A percentile compares a stretch with the other conserved stretches of the same genome.
Conservation (phyloP, 2,329 filamentous ascomycete genomes). For the Colletotrichum sp. region DNA sequence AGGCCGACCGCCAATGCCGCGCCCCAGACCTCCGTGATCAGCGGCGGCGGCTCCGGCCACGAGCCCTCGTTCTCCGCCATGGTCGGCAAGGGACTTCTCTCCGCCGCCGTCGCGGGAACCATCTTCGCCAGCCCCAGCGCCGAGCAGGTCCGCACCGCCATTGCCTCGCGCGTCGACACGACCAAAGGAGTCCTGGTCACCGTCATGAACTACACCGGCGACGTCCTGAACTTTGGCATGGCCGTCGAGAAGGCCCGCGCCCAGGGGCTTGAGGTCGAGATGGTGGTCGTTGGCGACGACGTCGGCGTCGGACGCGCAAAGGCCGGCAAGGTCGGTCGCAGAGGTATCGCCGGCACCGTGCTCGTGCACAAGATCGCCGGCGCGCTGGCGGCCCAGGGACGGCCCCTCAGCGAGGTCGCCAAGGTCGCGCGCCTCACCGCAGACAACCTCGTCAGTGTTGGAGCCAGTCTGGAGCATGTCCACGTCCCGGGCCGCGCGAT, state of each 20-base stretch:
- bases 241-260: slow-evolving; percentile 91
- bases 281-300: slow-evolving; percentile 92
- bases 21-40: slow-evolving; percentile 77
- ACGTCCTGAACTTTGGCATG: slow-evolving; percentile 92
- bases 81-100: slow-evolving; percentile 76
- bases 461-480: slow-evolving; percentile 87
- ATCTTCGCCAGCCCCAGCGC: slow-evolving; percentile 79
- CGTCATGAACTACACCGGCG: slow-evolving; percentile 94
- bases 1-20: slow-evolving; percentile 53
- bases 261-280: slow-evolving; percentile 77
- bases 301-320: slow-evolving; percentile 83
- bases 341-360: slow-evolving; percentile 91
- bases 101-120: slow-evolving; percentile 79
- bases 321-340: slow-evolving; percentile 88
- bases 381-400: slow-evolving; percentile 77
- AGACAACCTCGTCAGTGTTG: slow-evolving; percentile 82
- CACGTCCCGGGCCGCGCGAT: slow-evolving; percentile 82
- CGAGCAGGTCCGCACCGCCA: slow-evolving; percentile 74
- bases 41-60: slow-evolving; percentile 85
- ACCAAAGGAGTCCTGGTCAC: slow-evolving; percentile 83
- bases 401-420: slow-evolving; percentile 72
- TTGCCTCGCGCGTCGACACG: slow-evolving; percentile 67
- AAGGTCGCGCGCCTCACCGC: slow-evolving; percentile 74
- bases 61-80: slow-evolving; percentile 81
- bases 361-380: slow-evolving; percentile 91